These are phyloP conservation scores for Bacidia rubella DNA, from an alignment of 495 filamentous ascomycete genomes.

Conservation along the genomic window DNA sequence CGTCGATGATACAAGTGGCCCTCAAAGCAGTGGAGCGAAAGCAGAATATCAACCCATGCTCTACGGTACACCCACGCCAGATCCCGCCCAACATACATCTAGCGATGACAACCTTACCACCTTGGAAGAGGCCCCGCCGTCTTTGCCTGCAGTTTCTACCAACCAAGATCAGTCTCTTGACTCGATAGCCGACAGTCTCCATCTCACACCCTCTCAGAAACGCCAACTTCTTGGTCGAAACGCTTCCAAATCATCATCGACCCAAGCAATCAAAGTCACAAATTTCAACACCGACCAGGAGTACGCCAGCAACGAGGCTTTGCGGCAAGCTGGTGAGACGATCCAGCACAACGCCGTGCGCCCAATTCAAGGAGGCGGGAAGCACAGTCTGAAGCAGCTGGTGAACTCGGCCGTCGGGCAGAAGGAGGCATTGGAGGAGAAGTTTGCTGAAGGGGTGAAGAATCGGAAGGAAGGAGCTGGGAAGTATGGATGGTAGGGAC, in stretches of 20 bases:
- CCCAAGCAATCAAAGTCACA: conserved; percentile 35
- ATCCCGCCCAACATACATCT: conserved; percentile 8
- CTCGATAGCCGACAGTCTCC: conserved; percentile 56
- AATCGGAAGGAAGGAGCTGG: conserved; percentile 67
- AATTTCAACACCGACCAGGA: conserved; percentile 79
- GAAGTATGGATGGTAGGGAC: conserved; percentile 64
- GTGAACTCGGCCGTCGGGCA: conserved; percentile 68
- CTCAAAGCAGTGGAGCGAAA: conserved; percentile 9
- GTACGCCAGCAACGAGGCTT: conserved; percentile 59
- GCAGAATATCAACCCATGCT: conserved; percentile 38
- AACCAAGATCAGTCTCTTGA: conserved; percentile 35
- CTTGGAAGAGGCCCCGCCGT: too few species aligned
- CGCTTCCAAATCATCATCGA: conserved; percentile 20
- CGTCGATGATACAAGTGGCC: conserved; percentile 9
- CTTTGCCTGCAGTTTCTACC: too few species aligned
- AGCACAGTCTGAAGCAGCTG: conserved; percentile 76
- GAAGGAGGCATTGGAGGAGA: conserved; percentile 75
- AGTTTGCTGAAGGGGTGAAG: conserved; percentile 60
- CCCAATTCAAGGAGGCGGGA: conserved; percentile 65
- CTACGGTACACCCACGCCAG: conserved; percentile 25
- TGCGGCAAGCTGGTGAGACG: conserved; percentile 53
- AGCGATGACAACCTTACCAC: conserved; percentile 12
- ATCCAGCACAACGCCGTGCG: conserved; percentile 69
- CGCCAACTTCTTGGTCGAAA: conserved; percentile 73
- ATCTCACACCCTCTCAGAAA: conserved; percentile 56